Evolutionary conservation across 176 grass and related monocot species (phyloP).

Genomic region (Musa acuminata): DNA sequence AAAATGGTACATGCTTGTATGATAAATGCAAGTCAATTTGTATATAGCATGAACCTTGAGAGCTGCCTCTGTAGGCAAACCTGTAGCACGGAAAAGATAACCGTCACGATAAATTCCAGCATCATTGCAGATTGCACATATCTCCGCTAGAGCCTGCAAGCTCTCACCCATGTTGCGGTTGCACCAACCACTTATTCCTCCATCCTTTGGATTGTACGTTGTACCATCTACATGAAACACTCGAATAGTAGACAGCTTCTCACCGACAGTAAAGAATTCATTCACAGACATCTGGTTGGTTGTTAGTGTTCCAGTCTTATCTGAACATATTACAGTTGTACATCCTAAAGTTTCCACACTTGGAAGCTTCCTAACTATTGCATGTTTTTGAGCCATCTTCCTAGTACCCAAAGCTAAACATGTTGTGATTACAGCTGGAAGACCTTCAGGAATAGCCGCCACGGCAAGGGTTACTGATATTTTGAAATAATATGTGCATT

Average conservation of each 20-base stretch:
- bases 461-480: constrained; percentile 93
- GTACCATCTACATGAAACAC: constrained; percentile 83
- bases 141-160: constrained; percentile 68
- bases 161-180: constrained; percentile 65
- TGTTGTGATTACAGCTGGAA: constrained; percentile 93
- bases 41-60: constrained; percentile 48
- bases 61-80: constrained; percentile 92
- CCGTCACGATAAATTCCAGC: constrained; percentile 67
- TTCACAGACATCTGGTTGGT: constrained; percentile 97
- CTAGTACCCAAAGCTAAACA: constrained; percentile 89
- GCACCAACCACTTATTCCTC: constrained; percentile 63
- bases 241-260: constrained; percentile 51
- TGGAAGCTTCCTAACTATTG: constrained; percentile 87
- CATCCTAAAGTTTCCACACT: constrained; percentile 97
- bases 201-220: constrained; percentile 78
- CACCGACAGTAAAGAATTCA: constrained; percentile 64
- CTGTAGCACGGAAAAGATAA: constrained; percentile 76
- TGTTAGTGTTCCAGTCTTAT: constrained; percentile 93
- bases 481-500: constrained; percentile 99
- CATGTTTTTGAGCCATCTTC: constrained; percentile 98
- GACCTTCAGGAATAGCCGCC: constrained; percentile 92
- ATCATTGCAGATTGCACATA: constrained; percentile 86
- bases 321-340: constrained; percentile 95
- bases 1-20: background rate
- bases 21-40: background rate